Evolutionary conservation across 1,139 yeast genomes (phyloP).

Genomic region (Taphrina communis): DNA sequence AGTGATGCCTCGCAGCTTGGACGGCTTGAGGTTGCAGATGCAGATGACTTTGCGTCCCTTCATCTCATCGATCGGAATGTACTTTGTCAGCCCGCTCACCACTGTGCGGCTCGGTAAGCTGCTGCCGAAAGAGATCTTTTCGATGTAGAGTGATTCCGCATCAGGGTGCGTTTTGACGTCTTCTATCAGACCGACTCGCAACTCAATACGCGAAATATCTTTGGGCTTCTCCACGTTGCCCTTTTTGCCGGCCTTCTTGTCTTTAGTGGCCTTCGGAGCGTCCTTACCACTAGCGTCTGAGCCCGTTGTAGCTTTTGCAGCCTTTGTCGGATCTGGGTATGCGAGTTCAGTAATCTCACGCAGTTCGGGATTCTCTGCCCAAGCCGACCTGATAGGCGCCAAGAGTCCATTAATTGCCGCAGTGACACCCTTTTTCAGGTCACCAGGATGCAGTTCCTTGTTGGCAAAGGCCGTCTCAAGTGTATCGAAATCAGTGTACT

Average conservation of each 20-base stretch:
- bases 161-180: conserved; percentile 97
- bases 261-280: conserved; percentile 3
- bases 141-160: conserved; percentile 93
- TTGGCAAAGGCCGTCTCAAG: conserved; percentile 73
- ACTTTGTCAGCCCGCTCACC: conserved; percentile 89
- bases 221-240: conserved; percentile 60
- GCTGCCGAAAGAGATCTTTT: conserved; percentile 96
- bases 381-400: conserved; percentile 82
- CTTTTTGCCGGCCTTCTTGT: conserved; percentile 62
- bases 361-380: conserved; percentile 67
- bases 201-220: conserved; percentile 74
- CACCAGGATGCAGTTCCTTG: conserved; percentile 85
- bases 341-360: conserved; percentile 77
- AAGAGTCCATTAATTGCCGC: conserved; percentile 79
- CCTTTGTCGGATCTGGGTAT: conserved; percentile 63
- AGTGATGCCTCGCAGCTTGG: conserved; percentile 91
- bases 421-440: conserved; percentile 88
- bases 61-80: conserved; percentile 80
- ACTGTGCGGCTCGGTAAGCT: conserved; percentile 97
- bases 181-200: conserved; percentile 95
- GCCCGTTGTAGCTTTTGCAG: conserved; percentile 27
- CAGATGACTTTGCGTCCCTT: conserved; percentile 80
- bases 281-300: conserved; percentile 27
- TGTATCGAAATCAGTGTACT: conserved; percentile 70
- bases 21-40: conserved; percentile 81